phyloP scores from a whole-genome alignment of 495 filamentous ascomycete genomes.

The Immersiella caudata region DNA sequence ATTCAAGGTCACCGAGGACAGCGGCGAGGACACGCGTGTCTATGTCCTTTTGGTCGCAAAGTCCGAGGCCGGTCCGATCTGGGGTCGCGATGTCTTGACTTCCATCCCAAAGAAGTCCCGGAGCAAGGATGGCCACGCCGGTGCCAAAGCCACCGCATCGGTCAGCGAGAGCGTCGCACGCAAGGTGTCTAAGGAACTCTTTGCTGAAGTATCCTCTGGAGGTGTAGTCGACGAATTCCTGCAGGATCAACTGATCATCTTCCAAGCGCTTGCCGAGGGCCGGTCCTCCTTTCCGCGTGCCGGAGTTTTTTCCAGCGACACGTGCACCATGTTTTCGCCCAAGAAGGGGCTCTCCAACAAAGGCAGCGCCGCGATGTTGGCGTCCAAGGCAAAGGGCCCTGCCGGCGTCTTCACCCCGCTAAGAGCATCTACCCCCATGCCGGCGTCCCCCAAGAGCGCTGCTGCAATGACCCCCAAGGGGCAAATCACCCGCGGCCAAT shows the following conservation, averaged over 20 bases:
- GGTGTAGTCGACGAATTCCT: constrained; percentile 70
- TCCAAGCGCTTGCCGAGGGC: constrained; percentile 72
- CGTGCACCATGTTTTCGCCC: background rate
- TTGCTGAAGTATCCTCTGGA: constrained; percentile 56
- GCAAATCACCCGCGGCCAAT: background rate
- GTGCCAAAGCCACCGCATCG: constrained; percentile 21
- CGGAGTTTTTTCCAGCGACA: background rate
- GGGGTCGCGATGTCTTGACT: constrained; percentile 70
- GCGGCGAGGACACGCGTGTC: constrained; percentile 59
- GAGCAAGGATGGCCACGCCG: constrained; percentile 24
- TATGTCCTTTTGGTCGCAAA: constrained; percentile 76
- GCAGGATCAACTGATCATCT: constrained; percentile 80
- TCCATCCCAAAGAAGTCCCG: constrained; percentile 51
- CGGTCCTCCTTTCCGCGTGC: constrained; percentile 44
- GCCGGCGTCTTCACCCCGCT: background rate
- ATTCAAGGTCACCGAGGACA: constrained; percentile 60
- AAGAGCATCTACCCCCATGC: background rate
- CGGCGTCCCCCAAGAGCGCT: too few species aligned
- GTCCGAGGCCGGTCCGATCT: constrained; percentile 57
- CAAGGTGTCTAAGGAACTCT: constrained; percentile 60
- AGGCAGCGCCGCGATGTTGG: background rate
- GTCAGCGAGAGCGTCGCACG: constrained; percentile 45
- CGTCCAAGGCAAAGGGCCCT: background rate
- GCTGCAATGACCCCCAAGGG: background rate
- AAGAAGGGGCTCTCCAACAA: background rate